Percentiles rank a stretch among this genome's conserved stretches.
phyloP scores from a whole-genome alignment of 23 red algal species.

The Chondrus crispus region DNA sequence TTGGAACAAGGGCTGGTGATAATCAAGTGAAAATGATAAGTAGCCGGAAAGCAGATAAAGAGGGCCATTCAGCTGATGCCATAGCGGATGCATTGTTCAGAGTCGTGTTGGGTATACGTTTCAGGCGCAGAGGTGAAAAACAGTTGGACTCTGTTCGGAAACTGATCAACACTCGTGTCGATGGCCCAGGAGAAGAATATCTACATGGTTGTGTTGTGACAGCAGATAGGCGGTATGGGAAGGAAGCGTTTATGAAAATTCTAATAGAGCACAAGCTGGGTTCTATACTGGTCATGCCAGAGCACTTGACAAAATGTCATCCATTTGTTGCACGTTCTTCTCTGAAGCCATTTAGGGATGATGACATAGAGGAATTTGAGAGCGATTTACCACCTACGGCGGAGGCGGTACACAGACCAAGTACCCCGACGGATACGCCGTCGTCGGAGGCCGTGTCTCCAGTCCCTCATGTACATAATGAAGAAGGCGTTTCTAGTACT shows the following conservation, averaged over 20 bases:
- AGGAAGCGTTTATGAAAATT: not conserved
- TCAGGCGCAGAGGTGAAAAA: not conserved
- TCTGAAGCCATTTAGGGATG: not conserved
- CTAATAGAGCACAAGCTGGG: not conserved
- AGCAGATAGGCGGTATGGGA: not conserved
- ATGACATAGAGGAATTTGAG: not conserved
- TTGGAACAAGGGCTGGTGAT: not conserved
- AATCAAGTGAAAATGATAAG: conserved; percentile 7
- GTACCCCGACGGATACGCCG: no score
- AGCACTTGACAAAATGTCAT: not conserved
- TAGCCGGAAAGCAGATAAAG: not conserved
- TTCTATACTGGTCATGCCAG: not conserved
- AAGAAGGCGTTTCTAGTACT: no score
- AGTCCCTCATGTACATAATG: no score
- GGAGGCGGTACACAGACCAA: no score
- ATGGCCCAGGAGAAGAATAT: not conserved
- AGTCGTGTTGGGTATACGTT: not conserved
- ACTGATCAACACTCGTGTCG: not conserved
- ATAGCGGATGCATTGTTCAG: not conserved
- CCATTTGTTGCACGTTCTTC: not conserved
- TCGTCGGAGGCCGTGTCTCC: no score
- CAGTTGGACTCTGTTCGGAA: not conserved
- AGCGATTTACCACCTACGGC: no score
- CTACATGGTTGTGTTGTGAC: not conserved
- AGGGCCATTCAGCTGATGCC: conserved; percentile 12